Base-by-base conservation (phyloP, 352 stramenopile species). In the Bremia lactucae region DNA sequence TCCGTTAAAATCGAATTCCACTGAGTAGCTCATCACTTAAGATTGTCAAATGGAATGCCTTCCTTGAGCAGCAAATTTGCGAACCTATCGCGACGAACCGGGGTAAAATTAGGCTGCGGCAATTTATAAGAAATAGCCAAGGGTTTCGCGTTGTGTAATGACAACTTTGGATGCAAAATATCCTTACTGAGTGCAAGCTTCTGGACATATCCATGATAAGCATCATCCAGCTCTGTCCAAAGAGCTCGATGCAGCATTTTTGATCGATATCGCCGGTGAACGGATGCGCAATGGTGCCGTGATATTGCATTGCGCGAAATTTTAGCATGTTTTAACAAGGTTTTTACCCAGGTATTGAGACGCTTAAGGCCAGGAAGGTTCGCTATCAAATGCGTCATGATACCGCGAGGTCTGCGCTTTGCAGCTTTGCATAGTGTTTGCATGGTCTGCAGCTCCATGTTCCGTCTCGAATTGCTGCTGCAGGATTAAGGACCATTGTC, bases 41-140 rank as follows among this genome's bases (percentile, higher is more conserved):
- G 63, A 34, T 78, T 64, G 15, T 81, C 68, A 18, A 72, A 60
- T 21, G 63, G 33, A 8, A 81, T 63, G 18, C 68, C 68, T 43
- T 66, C 61, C 48, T 48, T 63, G 2, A 60, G 61, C 31, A 81
- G 61, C 31, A 81, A 31, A 3, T 43, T 67, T 1, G 54, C 53
- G 41, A 81, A 78, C 36, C 57, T 66, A 14, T 66, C 68, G 57
- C 53, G 58, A 15, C 51, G 59, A 38, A 62, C 18, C 34, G 61
- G 57, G 4, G 60, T 68, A 10, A 81, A 55, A 46, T 72, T 35
- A 1, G 63, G 65, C 13, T 53, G 51, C 13, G 33, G 37, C 4
- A 40, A 46, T 22, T 16, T 44, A 33, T 45, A 25, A 6, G 44
- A 36, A 23, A 59, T 22, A 33, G 25, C 36, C 20, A 55, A 34